phyloP scores from a whole-genome alignment of 768 basidiomycete genomes.

The Lyophyllum semitale region DNA sequence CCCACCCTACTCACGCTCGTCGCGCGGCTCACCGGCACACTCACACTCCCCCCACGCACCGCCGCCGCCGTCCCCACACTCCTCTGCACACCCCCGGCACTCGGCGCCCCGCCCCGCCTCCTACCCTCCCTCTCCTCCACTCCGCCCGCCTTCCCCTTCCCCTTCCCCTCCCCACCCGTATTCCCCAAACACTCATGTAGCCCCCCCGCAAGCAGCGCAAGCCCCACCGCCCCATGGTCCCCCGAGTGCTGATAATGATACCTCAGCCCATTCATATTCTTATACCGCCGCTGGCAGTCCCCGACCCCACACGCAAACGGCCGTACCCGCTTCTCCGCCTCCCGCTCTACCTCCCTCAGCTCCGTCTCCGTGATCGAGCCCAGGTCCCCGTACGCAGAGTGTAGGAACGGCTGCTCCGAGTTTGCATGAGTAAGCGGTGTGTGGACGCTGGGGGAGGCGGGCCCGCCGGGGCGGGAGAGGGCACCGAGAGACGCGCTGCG shows the following conservation, averaged over 20 bases:
- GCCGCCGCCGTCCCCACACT: background rate
- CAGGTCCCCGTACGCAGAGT: slow-evolving; percentile 35
- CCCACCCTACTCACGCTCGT: slow-evolving; percentile 36
- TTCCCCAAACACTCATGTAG: slow-evolving; percentile 47
- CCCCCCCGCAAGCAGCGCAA: slow-evolving; percentile 79
- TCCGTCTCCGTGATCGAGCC: slow-evolving; percentile 62
- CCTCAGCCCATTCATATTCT: slow-evolving; percentile 97
- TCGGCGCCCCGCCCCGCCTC: slow-evolving; percentile 1
- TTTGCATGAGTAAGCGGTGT: background rate
- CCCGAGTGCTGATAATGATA: slow-evolving; percentile 98
- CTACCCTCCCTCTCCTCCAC: slow-evolving; percentile 19
- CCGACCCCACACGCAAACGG: slow-evolving; percentile 92
- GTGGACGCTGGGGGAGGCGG: background rate
- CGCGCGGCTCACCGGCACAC: slow-evolving; percentile 37
- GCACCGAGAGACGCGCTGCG: slow-evolving; percentile 15
- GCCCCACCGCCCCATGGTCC: slow-evolving; percentile 89
- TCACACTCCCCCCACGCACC: slow-evolving; percentile 24
- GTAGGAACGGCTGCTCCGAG: slow-evolving; percentile 9
- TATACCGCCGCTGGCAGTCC: slow-evolving; percentile 85
- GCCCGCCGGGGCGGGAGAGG: background rate
- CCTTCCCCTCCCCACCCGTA: slow-evolving; percentile 11
- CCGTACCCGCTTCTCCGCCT: slow-evolving; percentile 79
- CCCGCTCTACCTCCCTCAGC: slow-evolving; percentile 72
- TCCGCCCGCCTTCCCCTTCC: slow-evolving; percentile 10
- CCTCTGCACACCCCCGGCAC: background rate